These are phyloP conservation scores for Pochonia chlamydosporia DNA, from an alignment of 2,329 filamentous ascomycete species.

Conservation along the genomic window DNA sequence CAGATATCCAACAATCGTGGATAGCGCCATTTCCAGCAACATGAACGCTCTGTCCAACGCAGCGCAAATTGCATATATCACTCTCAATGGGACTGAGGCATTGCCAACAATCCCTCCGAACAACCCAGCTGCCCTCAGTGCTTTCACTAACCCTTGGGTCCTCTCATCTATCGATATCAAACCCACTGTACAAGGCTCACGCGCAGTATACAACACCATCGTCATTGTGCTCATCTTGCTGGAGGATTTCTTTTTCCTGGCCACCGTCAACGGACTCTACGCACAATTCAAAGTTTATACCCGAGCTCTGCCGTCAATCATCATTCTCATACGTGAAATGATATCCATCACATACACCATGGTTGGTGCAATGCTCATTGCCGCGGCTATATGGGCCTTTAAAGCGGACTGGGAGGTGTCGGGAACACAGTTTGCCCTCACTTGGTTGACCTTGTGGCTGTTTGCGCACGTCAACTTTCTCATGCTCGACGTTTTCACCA, in stretches of 20 bases:
- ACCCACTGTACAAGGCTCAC: conserved; percentile 16
- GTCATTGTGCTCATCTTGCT: conserved; percentile 18
- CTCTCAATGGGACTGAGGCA: conserved; percentile 11
- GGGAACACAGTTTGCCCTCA: conserved; percentile 11
- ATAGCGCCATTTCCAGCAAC: conserved; percentile 11
- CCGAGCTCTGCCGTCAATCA: conserved; percentile 5
- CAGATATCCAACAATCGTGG: conserved; percentile 11
- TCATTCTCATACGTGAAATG: conserved; percentile 12
- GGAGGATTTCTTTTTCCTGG: conserved; percentile 18
- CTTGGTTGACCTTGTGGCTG: conserved; percentile 16
- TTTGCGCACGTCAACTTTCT: conserved; percentile 16
- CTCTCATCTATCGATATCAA: conserved; percentile 16
- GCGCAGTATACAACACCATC: conserved; percentile 18
- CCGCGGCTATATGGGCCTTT: conserved; percentile 12
- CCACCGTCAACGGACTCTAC: conserved; percentile 16
- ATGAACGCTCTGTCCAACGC: conserved; percentile 9
- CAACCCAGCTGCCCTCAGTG: conserved; percentile 10
- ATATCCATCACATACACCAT: conserved; percentile 14
- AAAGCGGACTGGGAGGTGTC: conserved; percentile 11
- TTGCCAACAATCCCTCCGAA: conserved; percentile 11
- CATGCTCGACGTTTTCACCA: conserved; percentile 15
- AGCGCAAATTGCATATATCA: conserved; percentile 11
- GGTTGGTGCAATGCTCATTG: conserved; percentile 11
- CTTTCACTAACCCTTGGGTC: conserved; percentile 16
- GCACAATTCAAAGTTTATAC: conserved; percentile 16